Evolutionary conservation across 208 protist species (phyloP).

Genomic region (Trichomonas vaginalis): DNA sequence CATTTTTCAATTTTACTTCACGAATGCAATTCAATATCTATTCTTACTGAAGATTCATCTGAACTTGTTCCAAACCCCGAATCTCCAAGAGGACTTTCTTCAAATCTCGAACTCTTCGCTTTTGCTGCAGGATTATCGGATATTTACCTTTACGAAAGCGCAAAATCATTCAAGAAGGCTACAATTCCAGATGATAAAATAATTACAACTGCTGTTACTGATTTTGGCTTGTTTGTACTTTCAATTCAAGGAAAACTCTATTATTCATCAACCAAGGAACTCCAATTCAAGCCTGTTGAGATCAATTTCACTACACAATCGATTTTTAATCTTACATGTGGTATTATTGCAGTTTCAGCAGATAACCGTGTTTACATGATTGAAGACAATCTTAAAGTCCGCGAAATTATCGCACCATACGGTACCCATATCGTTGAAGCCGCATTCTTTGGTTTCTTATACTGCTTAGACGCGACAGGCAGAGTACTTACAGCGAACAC

Average conservation of each 20-base stretch:
- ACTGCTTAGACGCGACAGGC: neutral
- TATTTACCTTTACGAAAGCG: neutral
- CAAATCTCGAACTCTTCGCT: neutral
- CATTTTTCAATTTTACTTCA: neutral
- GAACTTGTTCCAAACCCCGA: neutral
- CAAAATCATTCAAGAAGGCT: neutral
- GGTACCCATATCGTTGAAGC: neutral
- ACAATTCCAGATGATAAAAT: neutral
- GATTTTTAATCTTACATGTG: neutral
- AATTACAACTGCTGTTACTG: neutral
- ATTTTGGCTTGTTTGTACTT: neutral
- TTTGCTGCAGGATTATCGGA: neutral
- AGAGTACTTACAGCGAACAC: neutral
- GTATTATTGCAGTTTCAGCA: neutral
- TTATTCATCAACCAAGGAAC: neutral
- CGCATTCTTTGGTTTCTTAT: neutral
- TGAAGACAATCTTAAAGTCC: neutral
- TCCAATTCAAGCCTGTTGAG: neutral
- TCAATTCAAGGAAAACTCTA: neutral
- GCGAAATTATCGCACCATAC: neutral
- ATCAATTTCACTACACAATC: neutral
- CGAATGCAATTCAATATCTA: neutral
- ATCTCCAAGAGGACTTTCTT: neutral
- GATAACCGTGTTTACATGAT: neutral
- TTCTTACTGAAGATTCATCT: neutral